Evolutionary conservation across 257 asterid genomes (phyloP).

Genomic region (Jacaranda copaia): DNA sequence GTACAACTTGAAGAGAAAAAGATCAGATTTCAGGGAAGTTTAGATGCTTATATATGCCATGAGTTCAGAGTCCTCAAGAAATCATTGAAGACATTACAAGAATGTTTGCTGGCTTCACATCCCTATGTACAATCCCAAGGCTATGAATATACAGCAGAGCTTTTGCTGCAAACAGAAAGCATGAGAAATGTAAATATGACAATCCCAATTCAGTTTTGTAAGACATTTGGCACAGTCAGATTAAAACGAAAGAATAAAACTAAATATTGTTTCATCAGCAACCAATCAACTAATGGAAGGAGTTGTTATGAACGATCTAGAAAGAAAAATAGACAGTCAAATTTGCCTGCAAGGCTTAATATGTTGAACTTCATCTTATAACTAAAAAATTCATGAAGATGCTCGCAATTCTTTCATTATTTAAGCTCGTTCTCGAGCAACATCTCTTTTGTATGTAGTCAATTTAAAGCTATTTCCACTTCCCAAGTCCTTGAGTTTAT

Average conservation of each 20-base stretch:
- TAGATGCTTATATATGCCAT: slow-evolving; percentile 26
- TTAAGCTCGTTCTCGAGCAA: background rate
- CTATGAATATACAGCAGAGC: slow-evolving; percentile 84
- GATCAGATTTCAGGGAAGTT: slow-evolving; percentile 9
- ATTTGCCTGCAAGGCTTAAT: background rate
- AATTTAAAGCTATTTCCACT: too few species aligned
- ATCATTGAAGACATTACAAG: slow-evolving; percentile 70
- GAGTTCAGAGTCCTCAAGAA: slow-evolving; percentile 27
- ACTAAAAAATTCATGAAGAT: slow-evolving; percentile 10
- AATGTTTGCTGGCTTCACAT: slow-evolving; percentile 97
- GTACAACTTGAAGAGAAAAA: slow-evolving; percentile 5
- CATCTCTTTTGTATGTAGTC: background rate
- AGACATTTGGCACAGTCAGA: slow-evolving; percentile 14
- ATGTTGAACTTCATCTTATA: background rate
- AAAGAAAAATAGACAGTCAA: background rate
- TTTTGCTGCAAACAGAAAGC: slow-evolving; percentile 75
- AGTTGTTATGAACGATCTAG: background rate
- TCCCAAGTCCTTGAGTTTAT: too few species aligned
- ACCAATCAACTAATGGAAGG: slow-evolving; percentile 23
- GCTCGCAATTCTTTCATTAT: background rate
- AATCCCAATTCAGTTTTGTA: slow-evolving; percentile 25
- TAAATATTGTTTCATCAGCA: background rate
- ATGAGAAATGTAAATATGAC: slow-evolving; percentile 36
- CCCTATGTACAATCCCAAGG: slow-evolving; percentile 97
- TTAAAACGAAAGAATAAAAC: slow-evolving; percentile 12